A percentile compares a stretch with the other conserved stretches of the same genome.
These are phyloP conservation scores for Diaporthe sp. DNA, from an alignment of 2,329 filamentous ascomycete genomes.

Conservation along the genomic window DNA sequence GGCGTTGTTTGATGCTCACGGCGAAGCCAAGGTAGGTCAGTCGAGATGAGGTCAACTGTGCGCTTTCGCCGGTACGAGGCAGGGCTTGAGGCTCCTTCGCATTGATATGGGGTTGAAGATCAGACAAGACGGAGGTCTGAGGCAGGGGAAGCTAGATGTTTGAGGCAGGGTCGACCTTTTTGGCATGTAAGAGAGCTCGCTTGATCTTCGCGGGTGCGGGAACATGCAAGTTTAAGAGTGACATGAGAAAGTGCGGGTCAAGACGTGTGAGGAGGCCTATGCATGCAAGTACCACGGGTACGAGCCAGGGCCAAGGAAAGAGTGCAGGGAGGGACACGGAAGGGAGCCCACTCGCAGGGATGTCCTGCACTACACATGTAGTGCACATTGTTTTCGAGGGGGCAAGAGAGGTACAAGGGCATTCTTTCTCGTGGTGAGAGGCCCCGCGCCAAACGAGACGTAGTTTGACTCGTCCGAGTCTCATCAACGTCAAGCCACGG, in stretches of 20 bases:
- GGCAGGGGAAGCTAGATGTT: conserved; percentile 46
- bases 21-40: conserved; percentile 29
- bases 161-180: conserved; percentile 53
- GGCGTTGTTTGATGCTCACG: conserved; percentile 43
- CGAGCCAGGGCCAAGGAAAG: conserved; percentile 45
- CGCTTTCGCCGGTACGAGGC: conserved; percentile 40
- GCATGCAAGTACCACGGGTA: conserved; percentile 44
- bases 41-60: conserved; percentile 39
- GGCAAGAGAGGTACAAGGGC: conserved; percentile 25
- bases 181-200: conserved; percentile 53
- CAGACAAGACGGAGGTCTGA: conserved; percentile 51
- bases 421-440: conserved; percentile 6
- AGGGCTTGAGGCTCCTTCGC: conserved; percentile 47
- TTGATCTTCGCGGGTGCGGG: conserved; percentile 55
- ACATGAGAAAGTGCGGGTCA: conserved; percentile 51
- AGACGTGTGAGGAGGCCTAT: conserved; percentile 37
- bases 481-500: conserved; percentile 34
- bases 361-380: conserved; percentile 18
- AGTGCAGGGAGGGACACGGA: conserved; percentile 24
- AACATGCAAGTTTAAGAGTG: conserved; percentile 60
- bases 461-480: conserved; percentile 33
- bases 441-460: conserved; percentile 40
- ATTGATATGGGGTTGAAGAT: conserved; percentile 53
- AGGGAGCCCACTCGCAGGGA: conserved; percentile 20
- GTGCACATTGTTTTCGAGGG: conserved; percentile 25